Base-by-base conservation (phyloP, 2,329 filamentous ascomycete species). In the Lasiodiplodia sp. region DNA sequence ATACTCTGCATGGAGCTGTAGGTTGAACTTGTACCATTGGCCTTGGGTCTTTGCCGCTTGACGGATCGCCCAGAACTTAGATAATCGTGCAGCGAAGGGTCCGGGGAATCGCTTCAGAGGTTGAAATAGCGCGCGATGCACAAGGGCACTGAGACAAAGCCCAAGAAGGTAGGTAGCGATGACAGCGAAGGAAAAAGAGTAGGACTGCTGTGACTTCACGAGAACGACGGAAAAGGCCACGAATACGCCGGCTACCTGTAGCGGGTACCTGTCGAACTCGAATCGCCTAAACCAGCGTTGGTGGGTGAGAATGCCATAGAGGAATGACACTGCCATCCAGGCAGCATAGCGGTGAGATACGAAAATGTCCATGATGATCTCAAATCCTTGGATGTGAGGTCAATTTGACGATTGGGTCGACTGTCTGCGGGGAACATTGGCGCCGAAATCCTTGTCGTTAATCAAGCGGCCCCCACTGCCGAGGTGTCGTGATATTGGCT, bases 101-200 rank as follows among this genome's bases (percentile, higher is more conserved):
- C 65, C 66, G 10, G 68, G 66, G 34, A 69, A 69, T 3, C 23
- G 16, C 12, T 53, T 63, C 18, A 68, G 58, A 28, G 49, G 44
- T 34, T 69, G 68, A 21, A 68, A 69, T 10, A 38, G 12, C 4
- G 58, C 51, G n/a, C 68, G 65, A 34, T 69, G 62, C 11, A 69
- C 18, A 3, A 62, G 10, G 11, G 51, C 63, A 25, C 57, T 60
- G 11, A 51, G 38, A 25, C 44, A 62, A 12, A 69, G 47, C 7
- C 63, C 55, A 1, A 47, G 6, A 11, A 58, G 18, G 37, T 67
- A 67, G 47, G 40, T 34, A 8, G 31, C 14, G 47, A 21, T 12
- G 12, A 5, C 16, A 25, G 25, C 11, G 14, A 47, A 11, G 2
- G 68, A 53, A 38, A 37, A 10, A 23, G 23, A 21, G 37, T 49